Base-by-base conservation (phyloP, 2,329 filamentous ascomycete genomes). In the Eutypella sp. region DNA sequence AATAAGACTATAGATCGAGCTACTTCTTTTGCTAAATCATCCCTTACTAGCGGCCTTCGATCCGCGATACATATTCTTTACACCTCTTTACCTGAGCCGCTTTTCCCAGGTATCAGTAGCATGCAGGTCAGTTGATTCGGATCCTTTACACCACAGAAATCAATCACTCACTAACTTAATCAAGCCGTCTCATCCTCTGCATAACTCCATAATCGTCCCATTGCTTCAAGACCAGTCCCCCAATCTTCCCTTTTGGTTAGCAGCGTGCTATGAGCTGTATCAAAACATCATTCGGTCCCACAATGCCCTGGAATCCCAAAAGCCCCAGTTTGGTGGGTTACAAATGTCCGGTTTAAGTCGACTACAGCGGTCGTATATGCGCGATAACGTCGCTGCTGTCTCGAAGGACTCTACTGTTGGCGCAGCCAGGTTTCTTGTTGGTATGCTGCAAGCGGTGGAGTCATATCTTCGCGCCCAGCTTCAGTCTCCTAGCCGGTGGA, bases 341-440 rank as follows among this genome's bases (percentile, higher is more conserved):
- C 76, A 75, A 42, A 64, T 82, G 5, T 76, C 76, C 6, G 68
- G 70, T 2, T 64, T 85, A 51, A 84, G 75, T 49, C 73, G 82
- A 7, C 67, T 85, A 7, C 79, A 85, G 59, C 71, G 82, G 47
- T 84, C 82, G 2, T 67, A 74, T 31, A 68, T 82, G 5, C 73
- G 73, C 19, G 70, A 72, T 40, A 71, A 74, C 15, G 74, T 82
- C 16, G 71, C 78, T 11, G 71, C 73, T 7, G 74, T 82, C 4
- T 71, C 75, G 0, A 82, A 79, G 50, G 82, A 85, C 53, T 79
- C 81, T 1, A 85, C 82, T 2, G 72, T 75, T 5, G 70, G 71
- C 44, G 67, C 80, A 6, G 71, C 70, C 1, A 62, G 63, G 2
- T 85, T 84, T 50, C 61, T 84, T 4, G 56, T 60, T 2, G 68